Evolutionary conservation across 305 asterid species (phyloP), one percentile per base, ranked within the genome.

Genomic region (Withania somnifera): DNA sequence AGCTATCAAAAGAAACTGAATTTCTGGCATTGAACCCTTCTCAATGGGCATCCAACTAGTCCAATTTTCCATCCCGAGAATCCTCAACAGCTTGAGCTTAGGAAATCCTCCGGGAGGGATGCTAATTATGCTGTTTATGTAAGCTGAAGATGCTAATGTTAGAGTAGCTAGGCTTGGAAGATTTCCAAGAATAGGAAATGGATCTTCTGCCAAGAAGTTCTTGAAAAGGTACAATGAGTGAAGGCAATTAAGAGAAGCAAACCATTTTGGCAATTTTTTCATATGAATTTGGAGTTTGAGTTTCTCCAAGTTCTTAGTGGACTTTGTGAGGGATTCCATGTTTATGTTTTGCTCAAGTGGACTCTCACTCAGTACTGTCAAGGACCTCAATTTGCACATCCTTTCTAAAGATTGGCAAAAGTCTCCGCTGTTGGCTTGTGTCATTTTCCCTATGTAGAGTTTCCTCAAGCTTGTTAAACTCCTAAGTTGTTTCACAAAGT

Each of bases 141-240:
- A 80, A 50, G 86, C 84, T 53, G 84, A 81, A 50, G 82, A 84
- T 73, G 84, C 84, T 2, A 84, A 51, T 32, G 84, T 84, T 26
- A 84, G 71, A 45, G 80, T 84, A 53, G 73, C 82, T 32, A 84
- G 20, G 58, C 32, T 77, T 82, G 83, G 83, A 77, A 82, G 83
- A 45, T 77, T 56, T 64, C 61, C 85, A 10, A 84, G 82, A 22
- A 77, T 36, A 20, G 83, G 80, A 82, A 82, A 66, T 19, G 80
- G 82, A 78, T 84, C 83, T 63, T 76, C 80, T 11, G 47, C 7
- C 8, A 66, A 47, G 45, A 64, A 77, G 45, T 76, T 63, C 75
- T 81, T 81, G 79, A 51, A 81, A 81, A 81, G 50, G 79, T 75
- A 66, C 64, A 84, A 81, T 10, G 84, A 77, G 58, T 66, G 75